A percentile compares a stretch with the other conserved stretches of the same genome.
phyloP scores from a whole-genome alignment of 768 basidiomycete species.

The Agrocybe praecox region DNA sequence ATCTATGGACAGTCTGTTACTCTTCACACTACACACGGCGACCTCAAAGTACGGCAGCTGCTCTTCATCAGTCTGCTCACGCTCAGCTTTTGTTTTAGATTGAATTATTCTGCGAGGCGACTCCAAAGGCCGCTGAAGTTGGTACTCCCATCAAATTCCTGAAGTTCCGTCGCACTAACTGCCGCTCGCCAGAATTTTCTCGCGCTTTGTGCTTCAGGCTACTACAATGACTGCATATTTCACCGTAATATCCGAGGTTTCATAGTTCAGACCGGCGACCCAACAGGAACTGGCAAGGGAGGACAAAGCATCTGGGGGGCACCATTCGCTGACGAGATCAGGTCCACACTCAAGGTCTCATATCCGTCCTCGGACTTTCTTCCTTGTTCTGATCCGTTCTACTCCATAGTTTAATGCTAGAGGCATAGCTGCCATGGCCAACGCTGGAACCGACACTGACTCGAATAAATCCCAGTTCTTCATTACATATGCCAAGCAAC shows the following conservation, averaged over 20 bases:
- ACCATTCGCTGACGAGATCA: slow-evolving; percentile 89
- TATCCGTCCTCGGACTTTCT: slow-evolving; percentile 5
- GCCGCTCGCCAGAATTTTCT: slow-evolving; percentile 78
- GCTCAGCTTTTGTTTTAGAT: slow-evolving; percentile 51
- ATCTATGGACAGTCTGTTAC: slow-evolving; percentile 81
- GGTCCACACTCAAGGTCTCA: slow-evolving; percentile 88
- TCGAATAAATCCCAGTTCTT: slow-evolving; percentile 94
- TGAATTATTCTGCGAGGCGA: slow-evolving; percentile 96
- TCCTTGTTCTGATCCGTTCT: slow-evolving; percentile 23
- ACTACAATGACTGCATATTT: slow-evolving; percentile 84
- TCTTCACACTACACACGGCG: slow-evolving; percentile 91
- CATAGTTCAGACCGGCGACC: slow-evolving; percentile 95
- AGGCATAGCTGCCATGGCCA: slow-evolving; percentile 98
- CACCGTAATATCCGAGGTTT: slow-evolving; percentile 96
- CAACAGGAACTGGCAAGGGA: slow-evolving; percentile 88
- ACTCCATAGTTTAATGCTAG: slow-evolving; percentile 83
- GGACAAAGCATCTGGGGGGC: slow-evolving; percentile 97
- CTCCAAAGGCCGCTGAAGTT: slow-evolving; percentile 94
- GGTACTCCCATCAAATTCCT: slow-evolving; percentile 9
- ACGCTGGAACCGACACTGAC: slow-evolving; percentile 90
- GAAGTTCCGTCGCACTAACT: slow-evolving; percentile 7
- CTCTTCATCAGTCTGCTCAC: background rate
- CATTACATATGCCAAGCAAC: slow-evolving; percentile 88
- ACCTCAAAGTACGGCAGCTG: slow-evolving; percentile 73
- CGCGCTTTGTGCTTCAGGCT: slow-evolving; percentile 88